Evolutionary conservation across 225 moss, liverwort and hornwort species (phyloP), one percentile per base, ranked within the genome.

Genomic region (Pleurozium schreberi): DNA sequence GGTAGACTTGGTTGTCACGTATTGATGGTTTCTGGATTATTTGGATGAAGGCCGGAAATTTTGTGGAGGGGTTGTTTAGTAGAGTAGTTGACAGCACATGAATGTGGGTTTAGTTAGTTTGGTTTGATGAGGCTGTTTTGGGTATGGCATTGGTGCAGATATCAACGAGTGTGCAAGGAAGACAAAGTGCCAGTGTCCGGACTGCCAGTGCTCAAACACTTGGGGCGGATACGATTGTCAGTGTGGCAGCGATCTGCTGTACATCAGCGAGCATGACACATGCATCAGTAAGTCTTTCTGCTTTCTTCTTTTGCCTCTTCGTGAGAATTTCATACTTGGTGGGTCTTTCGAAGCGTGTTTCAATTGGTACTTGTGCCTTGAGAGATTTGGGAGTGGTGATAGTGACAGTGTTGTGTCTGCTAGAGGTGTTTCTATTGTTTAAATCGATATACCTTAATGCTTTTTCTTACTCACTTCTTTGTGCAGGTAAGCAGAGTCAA

Each of bases 211-310:
- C 71, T 86, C 87, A n/a, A 93, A 96, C 75, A 94, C 92, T 9
- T 97, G 95, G 95, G 97, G 97, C 28, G 90, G 95, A 75, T 97
- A 94, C 53, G 90, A 94, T n/a, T 97, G 97, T 71, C 79, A 90
- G 75, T 97, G 97, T 91, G 85, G 93, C 25, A 93, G 93, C 80
- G 94, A 92, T 84, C 90, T 95, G 34, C 89, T 97, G 79, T 97
- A 97, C 77, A 91, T 97, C 52, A 91, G 90, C 30, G 97, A 95
- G 68, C 94, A 97, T 55, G 96, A 97, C 62, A 93, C 89, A 8
- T 97, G 97, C 87, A 95, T 97, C 49, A 94, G 93, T 92, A 91
- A 92, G 91, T 91, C 36, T 65, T 75, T 43, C 18, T 82, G 17
- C 49, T 83, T 61, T 28, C 77, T 42, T 61, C 60, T 64, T 55